Base-by-base conservation (phyloP, 1,284 basidiomycete species). In the Ganoderma sinense region DNA sequence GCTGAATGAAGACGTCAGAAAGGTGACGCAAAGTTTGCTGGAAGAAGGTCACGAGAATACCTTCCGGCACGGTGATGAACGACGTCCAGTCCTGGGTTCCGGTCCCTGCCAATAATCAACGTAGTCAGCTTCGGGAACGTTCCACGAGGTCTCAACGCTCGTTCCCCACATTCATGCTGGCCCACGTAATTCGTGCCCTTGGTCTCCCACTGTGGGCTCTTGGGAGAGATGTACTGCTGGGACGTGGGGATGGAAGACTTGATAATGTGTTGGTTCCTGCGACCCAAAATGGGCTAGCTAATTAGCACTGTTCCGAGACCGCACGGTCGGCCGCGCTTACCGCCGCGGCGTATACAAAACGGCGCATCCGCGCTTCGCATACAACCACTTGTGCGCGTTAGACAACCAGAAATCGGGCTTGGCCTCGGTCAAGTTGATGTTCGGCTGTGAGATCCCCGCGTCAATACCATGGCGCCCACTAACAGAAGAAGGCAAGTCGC, bases 311-410 rank as follows among this genome's bases (percentile, higher is more conserved):
- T 23, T 43, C 2, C 40, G 7, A 23, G 2, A 18, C 7, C 39
- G 6, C 16, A n/a, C n/a, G n/a, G n/a, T n/a, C n/a, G n/a, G n/a
- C n/a, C n/a, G 7, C 7, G 23, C 20, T n/a, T 48, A 60, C 94
- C 93, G 84, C 73, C 87, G 86, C 0, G 95, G 91, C 2, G 94
- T 91, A 79, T 97, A 97, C 33, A 97, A 82, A 16, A 93, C 82
- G 0, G 94, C 92, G 65, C 87, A 89, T 10, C 88, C 85, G 8
- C 95, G 86, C 78, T 95, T 94, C 6, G 89, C 87, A 73, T 83
- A 89, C 2, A 96, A 81, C 95, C 95, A 96, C 79, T 96, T 97
- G 82, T 96, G 93, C 74, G 90, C 92, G 77, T 95, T 95, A 3
- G 93, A 91, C 23, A 94, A 83, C 88, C 91, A 95, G 78, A 96